Evolutionary conservation across 2,329 filamentous ascomycete genomes (phyloP), one percentile per base, ranked within the genome.

Genomic region (Nigrograna mackinnonii): DNA sequence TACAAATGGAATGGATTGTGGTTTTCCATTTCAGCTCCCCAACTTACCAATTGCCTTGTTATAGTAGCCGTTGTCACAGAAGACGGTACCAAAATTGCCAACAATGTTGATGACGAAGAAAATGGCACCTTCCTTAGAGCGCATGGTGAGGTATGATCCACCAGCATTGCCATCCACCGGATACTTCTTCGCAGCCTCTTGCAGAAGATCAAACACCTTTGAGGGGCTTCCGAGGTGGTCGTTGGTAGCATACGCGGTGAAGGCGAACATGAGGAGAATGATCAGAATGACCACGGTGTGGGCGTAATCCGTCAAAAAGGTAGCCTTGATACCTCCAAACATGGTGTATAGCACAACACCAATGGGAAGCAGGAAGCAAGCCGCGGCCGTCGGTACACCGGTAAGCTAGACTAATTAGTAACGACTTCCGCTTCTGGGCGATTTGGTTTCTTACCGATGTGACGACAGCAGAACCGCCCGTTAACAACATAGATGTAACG

Each of bases 41-140:
- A n/a, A 34, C 37, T 34, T 21, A 45, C 20, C 89, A 57, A 96
- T 95, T 22, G 90, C 91, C 69, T 95, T 95, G 77, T 95, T 95
- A 72, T 91, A 95, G 73, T 95, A 95, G 38, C 69, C 85, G 52
- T 91, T 91, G 61, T 95, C 90, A 33, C 90, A 77, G 73, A 95
- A 95, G 4, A 95, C 88, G 1, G 87, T 91, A 5, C 76, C 86
- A 46, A 92, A 94, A 69, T 91, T 91, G 30, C 89, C 89, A 24
- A 91, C 86, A 35, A 89, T 85, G 69, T 95, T 95, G 71, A 95
- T 95, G 26, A 95, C 84, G 68, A 95, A 95, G 76, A 95, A 95
- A 43, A 94, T 88, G 30, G 82, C 88, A 4, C 91, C 91, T 56
- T 92, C 85, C 44, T 80, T 82, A 2, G 86, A 90, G 43, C 80